phyloP scores from a whole-genome alignment of 805 yeast species.

The Monosporozyma servazzii region DNA sequence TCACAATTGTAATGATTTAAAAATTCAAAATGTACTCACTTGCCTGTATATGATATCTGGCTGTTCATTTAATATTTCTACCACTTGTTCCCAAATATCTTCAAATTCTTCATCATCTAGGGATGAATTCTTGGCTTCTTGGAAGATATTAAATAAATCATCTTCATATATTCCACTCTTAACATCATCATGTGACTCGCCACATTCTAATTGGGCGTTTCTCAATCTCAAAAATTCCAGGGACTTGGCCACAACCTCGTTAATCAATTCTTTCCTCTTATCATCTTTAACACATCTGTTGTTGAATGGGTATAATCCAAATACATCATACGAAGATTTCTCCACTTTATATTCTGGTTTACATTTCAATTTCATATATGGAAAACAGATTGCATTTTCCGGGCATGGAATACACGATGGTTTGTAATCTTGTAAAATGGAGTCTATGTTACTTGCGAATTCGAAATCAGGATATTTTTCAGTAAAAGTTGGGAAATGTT shows the following conservation, averaged over 20 bases:
- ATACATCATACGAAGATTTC: conserved; percentile 23
- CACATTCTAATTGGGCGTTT: conserved; percentile 57
- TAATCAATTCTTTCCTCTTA: conserved; percentile 56
- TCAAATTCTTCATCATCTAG: conserved; percentile 47
- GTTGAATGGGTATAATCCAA: conserved; percentile 50
- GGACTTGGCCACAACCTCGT: conserved; percentile 57
- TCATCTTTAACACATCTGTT: conserved; percentile 70
- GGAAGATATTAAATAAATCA: conserved; percentile 46
- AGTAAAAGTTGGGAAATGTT: conserved; percentile 13
- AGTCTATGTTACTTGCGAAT: conserved; percentile 29
- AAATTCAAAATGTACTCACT: conserved; percentile 34
- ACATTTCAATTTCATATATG: conserved; percentile 53
- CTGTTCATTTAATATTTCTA: conserved; percentile 50
- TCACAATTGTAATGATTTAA: background rate
- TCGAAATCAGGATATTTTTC: conserved; percentile 33
- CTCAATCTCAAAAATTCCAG: conserved; percentile 55
- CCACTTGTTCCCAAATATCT: conserved; percentile 62
- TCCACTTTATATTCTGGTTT: conserved; percentile 55
- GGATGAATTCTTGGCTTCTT: conserved; percentile 30
- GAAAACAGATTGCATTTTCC: conserved; percentile 64
- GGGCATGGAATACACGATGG: conserved; percentile 78
- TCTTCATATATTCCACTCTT: conserved; percentile 43
- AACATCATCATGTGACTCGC: conserved; percentile 38
- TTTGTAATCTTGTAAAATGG: conserved; percentile 36
- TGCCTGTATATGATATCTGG: conserved; percentile 74